Percentiles rank a stretch among this genome's conserved stretches.
phyloP scores from a whole-genome alignment of 306 rosid genomes.

The Cucumis hystrix region DNA sequence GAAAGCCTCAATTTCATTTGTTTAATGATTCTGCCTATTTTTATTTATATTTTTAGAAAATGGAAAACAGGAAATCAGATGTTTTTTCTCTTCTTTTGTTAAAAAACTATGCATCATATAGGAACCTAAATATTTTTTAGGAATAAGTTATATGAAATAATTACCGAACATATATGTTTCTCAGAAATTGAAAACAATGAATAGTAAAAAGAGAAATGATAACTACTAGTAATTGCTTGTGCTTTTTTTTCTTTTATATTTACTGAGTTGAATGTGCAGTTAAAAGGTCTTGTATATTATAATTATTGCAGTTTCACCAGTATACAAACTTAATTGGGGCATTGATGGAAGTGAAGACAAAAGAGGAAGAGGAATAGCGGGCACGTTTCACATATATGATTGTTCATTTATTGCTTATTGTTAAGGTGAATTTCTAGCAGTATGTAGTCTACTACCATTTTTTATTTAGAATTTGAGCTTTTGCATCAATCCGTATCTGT shows the following conservation, averaged over 20 bases:
- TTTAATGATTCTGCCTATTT: background rate
- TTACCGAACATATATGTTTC: background rate
- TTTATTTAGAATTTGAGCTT: no score
- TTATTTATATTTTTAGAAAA: background rate
- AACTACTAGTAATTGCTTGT: background rate
- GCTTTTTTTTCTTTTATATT: background rate
- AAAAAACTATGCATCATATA: background rate
- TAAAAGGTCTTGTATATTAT: background rate
- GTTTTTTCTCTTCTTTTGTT: background rate
- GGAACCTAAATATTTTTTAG: background rate
- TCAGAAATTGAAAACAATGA: background rate
- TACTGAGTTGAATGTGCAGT: background rate
- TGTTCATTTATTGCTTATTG: background rate
- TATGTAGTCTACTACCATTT: no score
- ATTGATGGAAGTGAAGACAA: conserved; percentile 10
- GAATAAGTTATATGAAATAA: background rate
- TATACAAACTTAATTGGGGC: conserved; percentile 11
- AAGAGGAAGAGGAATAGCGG: background rate
- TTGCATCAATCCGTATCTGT: no score
- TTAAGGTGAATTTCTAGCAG: no score
- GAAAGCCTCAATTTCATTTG: background rate
- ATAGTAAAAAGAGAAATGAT: no score
- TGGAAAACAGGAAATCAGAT: background rate
- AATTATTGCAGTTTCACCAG: conserved; percentile 19
- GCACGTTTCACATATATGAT: background rate